Conservation (phyloP, 1,284 basidiomycete genomes). For the Tilletia indica region DNA sequence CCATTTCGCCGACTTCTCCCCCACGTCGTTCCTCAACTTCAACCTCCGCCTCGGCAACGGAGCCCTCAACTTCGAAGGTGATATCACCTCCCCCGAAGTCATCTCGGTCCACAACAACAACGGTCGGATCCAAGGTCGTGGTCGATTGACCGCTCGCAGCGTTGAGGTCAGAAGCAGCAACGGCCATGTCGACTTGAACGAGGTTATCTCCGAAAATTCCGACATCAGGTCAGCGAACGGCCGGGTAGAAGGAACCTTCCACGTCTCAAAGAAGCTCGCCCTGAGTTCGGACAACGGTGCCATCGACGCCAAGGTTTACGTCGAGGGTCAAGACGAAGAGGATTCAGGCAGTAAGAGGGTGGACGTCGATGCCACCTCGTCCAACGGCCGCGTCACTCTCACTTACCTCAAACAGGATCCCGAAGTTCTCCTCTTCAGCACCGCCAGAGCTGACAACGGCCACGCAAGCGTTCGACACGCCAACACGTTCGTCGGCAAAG, state of each 20-base stretch:
- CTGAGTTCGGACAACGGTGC: conserved; percentile 7
- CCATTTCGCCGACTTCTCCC: conserved; percentile 1
- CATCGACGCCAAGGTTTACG: background rate
- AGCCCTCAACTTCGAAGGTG: conserved; percentile 10
- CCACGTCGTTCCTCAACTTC: background rate
- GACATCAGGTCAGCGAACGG: background rate
- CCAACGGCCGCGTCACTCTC: conserved; percentile 1
- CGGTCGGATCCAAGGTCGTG: background rate
- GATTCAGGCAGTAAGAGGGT: background rate
- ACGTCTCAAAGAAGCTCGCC: background rate
- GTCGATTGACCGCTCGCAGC: background rate
- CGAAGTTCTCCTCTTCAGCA: background rate
- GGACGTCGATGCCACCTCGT: background rate
- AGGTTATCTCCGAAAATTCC: background rate
- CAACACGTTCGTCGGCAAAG: conserved; percentile 2
- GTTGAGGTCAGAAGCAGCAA: background rate
- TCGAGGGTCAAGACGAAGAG: background rate
- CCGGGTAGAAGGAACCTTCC: background rate
- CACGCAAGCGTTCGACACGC: background rate
- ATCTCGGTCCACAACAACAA: background rate
- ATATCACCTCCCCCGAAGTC: background rate
- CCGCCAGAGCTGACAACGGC: background rate
- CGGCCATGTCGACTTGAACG: background rate
- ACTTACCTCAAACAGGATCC: background rate
- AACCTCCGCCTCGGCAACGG: background rate